These are phyloP conservation scores for Apostasia ramifera DNA, from an alignment of 106 monocot species.

Conservation along the genomic window DNA sequence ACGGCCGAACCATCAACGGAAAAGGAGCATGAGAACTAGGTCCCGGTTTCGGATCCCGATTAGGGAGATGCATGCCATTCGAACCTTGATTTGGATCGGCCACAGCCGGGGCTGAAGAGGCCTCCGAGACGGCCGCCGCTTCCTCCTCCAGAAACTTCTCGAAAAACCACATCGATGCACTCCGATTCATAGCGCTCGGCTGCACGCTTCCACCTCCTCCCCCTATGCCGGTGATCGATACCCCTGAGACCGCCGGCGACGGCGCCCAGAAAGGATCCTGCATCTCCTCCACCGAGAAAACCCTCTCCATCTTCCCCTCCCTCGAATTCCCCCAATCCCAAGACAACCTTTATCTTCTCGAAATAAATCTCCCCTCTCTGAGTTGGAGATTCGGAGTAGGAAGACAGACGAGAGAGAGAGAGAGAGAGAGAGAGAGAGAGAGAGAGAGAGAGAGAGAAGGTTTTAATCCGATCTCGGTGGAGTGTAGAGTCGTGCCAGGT, in stretches of 20 bases:
- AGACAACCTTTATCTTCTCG: background rate
- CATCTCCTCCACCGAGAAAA: constrained; percentile 61
- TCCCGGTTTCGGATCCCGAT: constrained; percentile 3
- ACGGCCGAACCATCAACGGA: constrained; percentile 5
- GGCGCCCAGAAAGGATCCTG: constrained; percentile 32
- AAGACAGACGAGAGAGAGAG: no score
- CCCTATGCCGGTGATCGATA: background rate
- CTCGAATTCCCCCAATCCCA: background rate
- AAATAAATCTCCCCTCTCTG: background rate
- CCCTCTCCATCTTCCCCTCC: constrained; percentile 33
- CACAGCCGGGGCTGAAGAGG: background rate
- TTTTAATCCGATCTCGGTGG: background rate
- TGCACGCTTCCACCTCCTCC: background rate
- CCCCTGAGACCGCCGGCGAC: constrained; percentile 6
- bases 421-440: no score
- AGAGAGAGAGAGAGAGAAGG: background rate
- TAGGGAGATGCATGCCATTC: background rate
- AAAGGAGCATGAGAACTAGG: constrained; percentile 3
- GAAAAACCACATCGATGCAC: constrained; percentile 52
- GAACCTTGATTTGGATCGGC: background rate
- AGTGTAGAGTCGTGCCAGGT: background rate
- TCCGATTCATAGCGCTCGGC: constrained; percentile 27
- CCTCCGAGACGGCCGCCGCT: background rate
- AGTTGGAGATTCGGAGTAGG: no score
- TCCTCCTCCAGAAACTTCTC: constrained; percentile 57